These are phyloP conservation scores for Borealophlyctis nickersoniae DNA, from an alignment of 192 early-diverging fungal genomes.

Conservation along the genomic window DNA sequence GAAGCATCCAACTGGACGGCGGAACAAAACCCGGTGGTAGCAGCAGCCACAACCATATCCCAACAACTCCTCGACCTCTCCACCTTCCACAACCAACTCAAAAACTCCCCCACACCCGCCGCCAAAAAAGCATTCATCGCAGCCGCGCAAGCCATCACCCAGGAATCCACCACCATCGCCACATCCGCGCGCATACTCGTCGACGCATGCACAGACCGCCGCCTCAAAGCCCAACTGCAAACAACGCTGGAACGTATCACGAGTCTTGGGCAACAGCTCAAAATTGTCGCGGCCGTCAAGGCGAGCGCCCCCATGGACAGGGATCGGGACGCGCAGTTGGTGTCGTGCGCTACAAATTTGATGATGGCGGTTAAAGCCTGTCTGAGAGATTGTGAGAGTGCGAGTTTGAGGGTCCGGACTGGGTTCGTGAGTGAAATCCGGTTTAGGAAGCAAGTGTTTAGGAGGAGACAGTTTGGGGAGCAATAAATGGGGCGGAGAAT, in stretches of 20 bases:
- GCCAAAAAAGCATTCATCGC: slow-evolving; percentile 42
- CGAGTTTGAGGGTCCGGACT: slow-evolving; percentile 23
- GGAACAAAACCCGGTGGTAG: slow-evolving; percentile 43
- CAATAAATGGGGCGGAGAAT: background rate
- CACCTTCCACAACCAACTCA: slow-evolving; percentile 26
- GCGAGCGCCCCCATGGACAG: slow-evolving; percentile 39
- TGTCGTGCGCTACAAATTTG: slow-evolving; percentile 47
- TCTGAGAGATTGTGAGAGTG: slow-evolving; percentile 40
- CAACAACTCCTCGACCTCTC: slow-evolving; percentile 34
- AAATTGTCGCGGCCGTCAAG: slow-evolving; percentile 55
- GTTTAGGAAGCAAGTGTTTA: slow-evolving; percentile 21
- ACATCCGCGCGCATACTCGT: slow-evolving; percentile 26
- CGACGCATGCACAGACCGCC: slow-evolving; percentile 37
- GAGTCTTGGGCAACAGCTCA: slow-evolving; percentile 50
- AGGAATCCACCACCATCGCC: slow-evolving; percentile 25
- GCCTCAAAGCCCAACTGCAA: slow-evolving; percentile 28
- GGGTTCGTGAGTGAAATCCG: slow-evolving; percentile 3
- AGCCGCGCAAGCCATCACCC: slow-evolving; percentile 39
- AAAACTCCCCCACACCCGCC: slow-evolving; percentile 8
- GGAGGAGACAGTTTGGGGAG: slow-evolving; percentile 24
- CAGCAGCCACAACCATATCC: slow-evolving; percentile 34
- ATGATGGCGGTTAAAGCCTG: slow-evolving; percentile 37
- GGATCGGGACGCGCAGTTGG: slow-evolving; percentile 40
- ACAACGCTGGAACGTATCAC: slow-evolving; percentile 29
- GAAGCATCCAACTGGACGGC: slow-evolving; percentile 44